Conservation (phyloP, 257 asterid genomes). For the Leptodermis oblonga region DNA sequence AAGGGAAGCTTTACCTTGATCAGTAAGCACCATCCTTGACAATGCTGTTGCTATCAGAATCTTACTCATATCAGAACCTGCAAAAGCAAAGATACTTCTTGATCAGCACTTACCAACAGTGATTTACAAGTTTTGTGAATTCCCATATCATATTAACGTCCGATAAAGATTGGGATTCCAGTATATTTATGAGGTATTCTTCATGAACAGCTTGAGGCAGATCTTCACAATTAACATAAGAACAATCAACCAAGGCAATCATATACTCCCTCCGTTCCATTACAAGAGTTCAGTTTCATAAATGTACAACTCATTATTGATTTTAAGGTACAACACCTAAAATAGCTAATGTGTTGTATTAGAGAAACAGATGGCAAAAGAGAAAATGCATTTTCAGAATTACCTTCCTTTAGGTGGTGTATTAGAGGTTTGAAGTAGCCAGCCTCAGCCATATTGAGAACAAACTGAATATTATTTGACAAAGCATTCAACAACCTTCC, state of each 20-base stretch:
- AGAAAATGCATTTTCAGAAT: too few relatives aligned
- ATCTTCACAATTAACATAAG: background rate
- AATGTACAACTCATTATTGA: too few relatives aligned
- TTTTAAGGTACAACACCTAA: too few relatives aligned
- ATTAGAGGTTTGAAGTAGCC: slow-evolving; percentile 83
- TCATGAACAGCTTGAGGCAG: background rate
- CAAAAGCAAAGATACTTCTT: background rate
- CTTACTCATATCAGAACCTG: slow-evolving; percentile 91
- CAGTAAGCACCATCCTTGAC: slow-evolving; percentile 71
- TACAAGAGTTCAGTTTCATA: too few relatives aligned
- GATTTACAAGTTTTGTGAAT: background rate
- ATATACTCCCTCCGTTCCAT: too few relatives aligned
- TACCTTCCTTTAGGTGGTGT: slow-evolving; percentile 67
- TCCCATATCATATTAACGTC: background rate
- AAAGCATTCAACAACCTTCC: slow-evolving; percentile 45
- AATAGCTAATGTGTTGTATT: too few relatives aligned
- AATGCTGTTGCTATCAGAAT: slow-evolving; percentile 84
- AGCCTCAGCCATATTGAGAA: slow-evolving; percentile 95
- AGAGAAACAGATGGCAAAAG: background rate
- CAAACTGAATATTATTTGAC: slow-evolving; percentile 73
- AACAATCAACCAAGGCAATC: background rate
- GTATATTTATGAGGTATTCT: background rate
- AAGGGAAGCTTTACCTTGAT: slow-evolving; percentile 56
- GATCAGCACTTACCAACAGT: background rate
- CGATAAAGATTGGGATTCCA: background rate